Percentiles rank a stretch among this genome's conserved stretches.
Evolutionary conservation across 106 monocot genomes (phyloP).

Genomic region (Vanilla planifolia): DNA sequence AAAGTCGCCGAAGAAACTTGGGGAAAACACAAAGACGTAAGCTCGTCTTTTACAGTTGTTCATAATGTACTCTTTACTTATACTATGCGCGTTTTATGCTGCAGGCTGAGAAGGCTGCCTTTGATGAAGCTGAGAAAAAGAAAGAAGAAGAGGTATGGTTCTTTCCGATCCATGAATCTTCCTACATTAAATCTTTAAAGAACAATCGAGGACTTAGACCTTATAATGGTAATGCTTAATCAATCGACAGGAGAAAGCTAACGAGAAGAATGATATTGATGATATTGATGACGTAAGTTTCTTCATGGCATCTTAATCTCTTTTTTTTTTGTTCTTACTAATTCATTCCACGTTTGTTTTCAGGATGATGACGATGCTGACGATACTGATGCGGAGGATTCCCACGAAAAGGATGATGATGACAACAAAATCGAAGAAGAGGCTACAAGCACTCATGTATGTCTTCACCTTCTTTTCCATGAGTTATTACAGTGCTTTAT

Average conservation of each 20-base stretch:
- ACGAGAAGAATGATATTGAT: slow-evolving; percentile 10
- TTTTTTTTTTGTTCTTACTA: not conserved
- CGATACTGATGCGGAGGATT: not conserved
- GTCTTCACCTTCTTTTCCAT: not conserved
- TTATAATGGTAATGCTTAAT: not conserved
- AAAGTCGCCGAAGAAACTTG: slow-evolving; percentile 73
- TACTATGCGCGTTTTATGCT: not conserved
- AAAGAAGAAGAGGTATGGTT: slow-evolving; percentile 27
- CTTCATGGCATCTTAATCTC: not conserved
- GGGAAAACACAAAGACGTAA: slow-evolving; percentile 54
- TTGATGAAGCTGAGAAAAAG: slow-evolving; percentile 50
- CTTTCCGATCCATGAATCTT: not conserved
- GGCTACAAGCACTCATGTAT: slow-evolving; percentile 5
- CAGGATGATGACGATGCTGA: slow-evolving; percentile 5
- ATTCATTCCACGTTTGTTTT: not conserved
- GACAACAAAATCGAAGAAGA: not conserved
- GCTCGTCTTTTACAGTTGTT: not conserved
- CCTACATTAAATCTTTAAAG: no score
- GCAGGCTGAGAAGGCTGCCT: slow-evolving; percentile 60
- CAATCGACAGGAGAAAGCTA: slow-evolving; percentile 4
- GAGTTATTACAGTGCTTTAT: no score
- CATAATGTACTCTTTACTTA: not conserved
- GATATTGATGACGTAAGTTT: not conserved
- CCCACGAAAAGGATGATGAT: slow-evolving; percentile 3
- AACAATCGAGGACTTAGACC: no score